These are phyloP conservation scores for Citrus cavaleriei DNA, from an alignment of 345 rosid species.

Conservation along the genomic window DNA sequence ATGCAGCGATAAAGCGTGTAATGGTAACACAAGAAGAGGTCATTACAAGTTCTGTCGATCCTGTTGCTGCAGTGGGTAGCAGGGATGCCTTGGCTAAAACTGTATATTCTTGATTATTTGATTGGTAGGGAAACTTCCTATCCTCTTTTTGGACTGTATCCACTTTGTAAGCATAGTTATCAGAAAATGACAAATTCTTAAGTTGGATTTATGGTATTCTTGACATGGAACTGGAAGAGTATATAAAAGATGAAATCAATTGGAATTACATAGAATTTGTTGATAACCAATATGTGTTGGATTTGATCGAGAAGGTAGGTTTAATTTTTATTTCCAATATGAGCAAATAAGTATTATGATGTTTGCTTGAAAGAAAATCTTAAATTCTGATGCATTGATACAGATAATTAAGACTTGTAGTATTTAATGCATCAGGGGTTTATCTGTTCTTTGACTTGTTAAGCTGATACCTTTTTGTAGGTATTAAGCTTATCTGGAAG, in stretches of 20 bases:
- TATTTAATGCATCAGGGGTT: neutral
- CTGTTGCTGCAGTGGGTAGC: slow-evolving; percentile 75
- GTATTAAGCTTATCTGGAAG: neutral
- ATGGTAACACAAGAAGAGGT: slow-evolving; percentile 99
- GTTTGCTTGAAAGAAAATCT: too few relatives aligned
- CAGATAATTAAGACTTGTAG: too few relatives aligned
- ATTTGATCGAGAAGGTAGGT: slow-evolving; percentile 64
- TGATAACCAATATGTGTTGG: slow-evolving; percentile 76
- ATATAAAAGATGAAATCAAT: slow-evolving; percentile 62
- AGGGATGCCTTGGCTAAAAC: slow-evolving; percentile 22
- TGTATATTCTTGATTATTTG: neutral
- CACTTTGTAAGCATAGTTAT: neutral
- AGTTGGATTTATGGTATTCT: neutral
- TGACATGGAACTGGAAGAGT: slow-evolving; percentile 81
- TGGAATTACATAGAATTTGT: slow-evolving; percentile 83
- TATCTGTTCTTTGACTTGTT: neutral
- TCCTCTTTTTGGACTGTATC: neutral
- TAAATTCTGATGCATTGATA: too few relatives aligned
- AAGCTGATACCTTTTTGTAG: neutral
- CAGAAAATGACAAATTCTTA: too few relatives aligned
- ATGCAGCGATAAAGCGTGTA: slow-evolving; percentile 91
- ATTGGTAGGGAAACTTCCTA: neutral
- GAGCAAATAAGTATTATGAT: too few relatives aligned
- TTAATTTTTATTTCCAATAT: too few relatives aligned
- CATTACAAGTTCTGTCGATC: slow-evolving; percentile 93